Conservation (phyloP, 1,284 basidiomycete species). For the Ganoderma resinaceum region DNA sequence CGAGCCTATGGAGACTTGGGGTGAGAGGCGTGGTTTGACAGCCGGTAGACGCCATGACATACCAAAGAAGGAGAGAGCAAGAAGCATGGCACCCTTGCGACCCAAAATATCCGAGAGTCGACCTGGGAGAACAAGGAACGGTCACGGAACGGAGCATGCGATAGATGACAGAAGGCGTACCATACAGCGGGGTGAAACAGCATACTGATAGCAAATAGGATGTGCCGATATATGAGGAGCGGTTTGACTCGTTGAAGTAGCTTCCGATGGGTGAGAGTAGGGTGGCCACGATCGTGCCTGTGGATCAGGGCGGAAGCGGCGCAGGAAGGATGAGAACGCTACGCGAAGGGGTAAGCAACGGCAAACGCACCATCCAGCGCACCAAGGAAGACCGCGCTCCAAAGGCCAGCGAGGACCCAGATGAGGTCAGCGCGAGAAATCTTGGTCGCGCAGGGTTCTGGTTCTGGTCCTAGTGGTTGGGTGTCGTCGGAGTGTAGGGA, state of each 20-base stretch:
- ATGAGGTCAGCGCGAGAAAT: constrained; percentile 59
- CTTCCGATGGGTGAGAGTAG: constrained; percentile 82
- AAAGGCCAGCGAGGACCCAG: constrained; percentile 78
- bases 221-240: constrained; percentile 88
- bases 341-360: constrained; percentile 22
- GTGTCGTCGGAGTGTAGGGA: constrained; percentile 22
- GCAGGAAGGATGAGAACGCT: constrained; percentile 30
- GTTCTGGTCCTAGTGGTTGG: constrained; percentile 29
- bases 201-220: constrained; percentile 89
- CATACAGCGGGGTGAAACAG: constrained; percentile 91
- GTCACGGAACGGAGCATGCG: constrained; percentile 5
- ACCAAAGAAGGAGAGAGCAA: constrained; percentile 86
- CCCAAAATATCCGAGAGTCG: constrained; percentile 89
- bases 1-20: constrained; percentile 53
- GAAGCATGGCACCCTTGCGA: constrained; percentile 83
- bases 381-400: constrained; percentile 82
- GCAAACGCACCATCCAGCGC: constrained; percentile 74
- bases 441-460: constrained; percentile 43
- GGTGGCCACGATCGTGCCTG: constrained; percentile 82
- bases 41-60: constrained; percentile 29
- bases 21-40: constrained; percentile 14
- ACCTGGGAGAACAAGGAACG: constrained; percentile 50
- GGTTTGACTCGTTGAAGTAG: constrained; percentile 78
- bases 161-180: constrained; percentile 46
- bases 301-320: constrained; percentile 29